These are phyloP conservation scores for Penicillium fimorum DNA, from an alignment of 495 filamentous ascomycete genomes.

Conservation along the genomic window DNA sequence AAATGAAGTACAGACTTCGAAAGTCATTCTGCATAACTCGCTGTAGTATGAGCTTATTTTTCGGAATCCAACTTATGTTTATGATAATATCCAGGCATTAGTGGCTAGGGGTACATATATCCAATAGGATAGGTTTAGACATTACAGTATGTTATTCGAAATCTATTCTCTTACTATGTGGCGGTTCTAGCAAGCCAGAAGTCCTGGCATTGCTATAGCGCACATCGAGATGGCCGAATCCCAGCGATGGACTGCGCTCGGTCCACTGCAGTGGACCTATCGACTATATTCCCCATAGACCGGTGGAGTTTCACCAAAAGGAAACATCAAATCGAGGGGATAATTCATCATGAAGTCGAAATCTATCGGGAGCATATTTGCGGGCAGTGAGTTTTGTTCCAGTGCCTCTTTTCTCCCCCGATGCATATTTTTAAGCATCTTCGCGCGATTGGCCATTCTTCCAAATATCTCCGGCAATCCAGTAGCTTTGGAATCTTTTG, in stretches of 20 bases:
- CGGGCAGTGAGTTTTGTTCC: slow-evolving; percentile 2
- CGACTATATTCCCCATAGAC: neutral
- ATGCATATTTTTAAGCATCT: slow-evolving; percentile 22
- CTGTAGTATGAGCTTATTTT: no score
- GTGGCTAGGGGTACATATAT: no score
- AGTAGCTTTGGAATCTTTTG: neutral
- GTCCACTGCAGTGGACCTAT: neutral
- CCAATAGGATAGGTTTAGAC: no score
- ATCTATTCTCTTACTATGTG: no score
- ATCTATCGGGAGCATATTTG: slow-evolving; percentile 4
- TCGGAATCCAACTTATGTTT: no score
- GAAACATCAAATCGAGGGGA: slow-evolving; percentile 18
- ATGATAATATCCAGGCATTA: no score
- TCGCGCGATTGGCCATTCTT: slow-evolving; percentile 9
- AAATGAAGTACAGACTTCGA: no score
- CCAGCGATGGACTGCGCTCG: neutral
- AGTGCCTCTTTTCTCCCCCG: slow-evolving; percentile 12
- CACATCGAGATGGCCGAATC: neutral
- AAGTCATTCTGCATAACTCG: no score
- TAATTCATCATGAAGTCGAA: slow-evolving; percentile 16
- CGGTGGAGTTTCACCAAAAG: slow-evolving; percentile 8
- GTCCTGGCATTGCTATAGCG: no score
- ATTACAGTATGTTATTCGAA: no score
- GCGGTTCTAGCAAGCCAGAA: no score
- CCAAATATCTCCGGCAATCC: slow-evolving; percentile 19